Evolutionary conservation across 345 rosid species (phyloP).

Genomic region (Durio zibethinus): DNA sequence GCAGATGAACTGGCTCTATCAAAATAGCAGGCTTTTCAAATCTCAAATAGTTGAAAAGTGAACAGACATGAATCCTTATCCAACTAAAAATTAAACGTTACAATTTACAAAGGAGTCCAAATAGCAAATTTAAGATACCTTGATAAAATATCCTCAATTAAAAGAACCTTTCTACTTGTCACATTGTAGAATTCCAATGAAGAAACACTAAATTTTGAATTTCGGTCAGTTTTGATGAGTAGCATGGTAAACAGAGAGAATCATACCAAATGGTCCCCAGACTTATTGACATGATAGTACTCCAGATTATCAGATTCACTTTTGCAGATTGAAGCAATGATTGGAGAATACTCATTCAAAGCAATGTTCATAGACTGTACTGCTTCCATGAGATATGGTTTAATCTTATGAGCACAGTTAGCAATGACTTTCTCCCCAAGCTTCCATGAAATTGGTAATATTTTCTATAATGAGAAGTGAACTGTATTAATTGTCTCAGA

Average conservation of each 20-base stretch:
- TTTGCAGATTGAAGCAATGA: slow-evolving; percentile 49
- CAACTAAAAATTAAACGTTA: neutral
- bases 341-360: slow-evolving; percentile 55
- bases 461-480: slow-evolving; percentile 34
- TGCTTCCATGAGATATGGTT: slow-evolving; percentile 51
- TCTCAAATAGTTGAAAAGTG: neutral
- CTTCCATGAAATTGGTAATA: slow-evolving; percentile 46
- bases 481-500: slow-evolving; percentile 5
- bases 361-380: slow-evolving; percentile 37
- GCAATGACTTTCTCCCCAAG: slow-evolving; percentile 58
- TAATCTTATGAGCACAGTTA: slow-evolving; percentile 55
- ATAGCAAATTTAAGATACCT: neutral
- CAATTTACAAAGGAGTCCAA: neutral
- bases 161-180: neutral
- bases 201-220: slow-evolving; percentile 1
- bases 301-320: slow-evolving; percentile 21
- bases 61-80: neutral
- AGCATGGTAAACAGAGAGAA: slow-evolving; percentile 16
- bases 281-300: slow-evolving; percentile 12
- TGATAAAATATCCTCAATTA: neutral
- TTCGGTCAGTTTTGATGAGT: neutral
- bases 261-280: slow-evolving; percentile 46
- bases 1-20: neutral
- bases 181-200: neutral
- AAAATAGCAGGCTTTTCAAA: neutral